Conservation (phyloP, 2,329 filamentous ascomycete species). For the Venturia carpophila region DNA sequence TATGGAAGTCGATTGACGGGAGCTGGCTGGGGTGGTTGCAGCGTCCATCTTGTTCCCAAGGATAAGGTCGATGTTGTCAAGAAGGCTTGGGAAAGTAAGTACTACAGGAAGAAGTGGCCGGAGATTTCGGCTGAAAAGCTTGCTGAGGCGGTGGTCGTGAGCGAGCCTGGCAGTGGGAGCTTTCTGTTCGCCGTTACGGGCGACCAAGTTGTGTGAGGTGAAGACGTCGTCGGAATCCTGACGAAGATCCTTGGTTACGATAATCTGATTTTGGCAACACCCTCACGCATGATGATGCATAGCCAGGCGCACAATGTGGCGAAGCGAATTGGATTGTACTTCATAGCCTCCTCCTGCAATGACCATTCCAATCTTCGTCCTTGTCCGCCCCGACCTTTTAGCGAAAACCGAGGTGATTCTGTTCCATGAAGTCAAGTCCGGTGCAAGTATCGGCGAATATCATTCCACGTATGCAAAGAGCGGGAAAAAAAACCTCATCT, state of each 20-base stretch:
- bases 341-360: neutral
- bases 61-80: slow-evolving; percentile 73
- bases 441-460: neutral
- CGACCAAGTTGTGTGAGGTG: slow-evolving; percentile 11
- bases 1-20: slow-evolving; percentile 84
- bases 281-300: neutral
- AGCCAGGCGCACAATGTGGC: neutral
- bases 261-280: neutral
- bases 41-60: slow-evolving; percentile 81
- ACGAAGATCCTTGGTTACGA: neutral
- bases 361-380: neutral
- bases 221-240: neutral
- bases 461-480: neutral
- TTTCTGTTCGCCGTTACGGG: slow-evolving; percentile 20
- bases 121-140: slow-evolving; percentile 64
- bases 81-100: slow-evolving; percentile 68
- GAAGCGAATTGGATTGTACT: neutral
- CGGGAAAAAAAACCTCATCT: neutral
- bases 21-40: slow-evolving; percentile 95
- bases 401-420: neutral
- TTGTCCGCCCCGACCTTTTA: neutral
- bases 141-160: slow-evolving; percentile 76
- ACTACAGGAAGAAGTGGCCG: slow-evolving; percentile 67
- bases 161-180: slow-evolving; percentile 69
- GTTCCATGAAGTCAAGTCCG: too few species aligned